Evolutionary conservation across 2,329 filamentous ascomycete species (phyloP).

Genomic region (Elsinoe perseae): DNA sequence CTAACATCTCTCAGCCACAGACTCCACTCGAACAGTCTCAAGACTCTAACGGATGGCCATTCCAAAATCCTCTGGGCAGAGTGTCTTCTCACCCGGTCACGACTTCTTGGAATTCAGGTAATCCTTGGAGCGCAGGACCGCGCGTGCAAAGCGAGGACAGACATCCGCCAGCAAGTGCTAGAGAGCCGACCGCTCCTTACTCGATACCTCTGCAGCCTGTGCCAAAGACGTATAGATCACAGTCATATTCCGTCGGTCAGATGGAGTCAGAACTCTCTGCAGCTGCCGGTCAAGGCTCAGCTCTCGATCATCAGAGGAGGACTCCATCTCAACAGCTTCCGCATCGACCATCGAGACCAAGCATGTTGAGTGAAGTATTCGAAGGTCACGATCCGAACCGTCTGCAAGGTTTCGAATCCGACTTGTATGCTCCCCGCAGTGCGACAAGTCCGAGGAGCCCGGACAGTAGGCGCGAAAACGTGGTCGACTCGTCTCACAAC

Average conservation of each 20-base stretch:
- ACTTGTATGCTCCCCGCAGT: background rate
- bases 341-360: conserved; percentile 19
- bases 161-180: conserved; percentile 29
- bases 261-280: conserved; percentile 56
- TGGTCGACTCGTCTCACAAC: conserved; percentile 16
- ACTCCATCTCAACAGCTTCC: conserved; percentile 17
- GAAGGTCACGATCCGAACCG: background rate
- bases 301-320: conserved; percentile 19
- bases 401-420: background rate
- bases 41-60: conserved; percentile 39
- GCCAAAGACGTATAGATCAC: conserved; percentile 86
- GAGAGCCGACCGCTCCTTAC: conserved; percentile 63
- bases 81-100: conserved; percentile 35
- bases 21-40: conserved; percentile 55
- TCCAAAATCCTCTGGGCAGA: conserved; percentile 28
- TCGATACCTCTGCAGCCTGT: conserved; percentile 82
- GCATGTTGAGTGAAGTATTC: conserved; percentile 23
- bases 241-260: conserved; percentile 94
- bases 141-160: conserved; percentile 26
- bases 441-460: conserved; percentile 14
- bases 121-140: conserved; percentile 44
- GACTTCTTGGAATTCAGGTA: conserved; percentile 18
- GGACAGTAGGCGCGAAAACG: conserved; percentile 12
- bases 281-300: conserved; percentile 22
- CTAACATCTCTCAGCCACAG: conserved; percentile 61